Conservation (phyloP, 2,329 filamentous ascomycete genomes). For the Pseudodiploospora longispora region DNA sequence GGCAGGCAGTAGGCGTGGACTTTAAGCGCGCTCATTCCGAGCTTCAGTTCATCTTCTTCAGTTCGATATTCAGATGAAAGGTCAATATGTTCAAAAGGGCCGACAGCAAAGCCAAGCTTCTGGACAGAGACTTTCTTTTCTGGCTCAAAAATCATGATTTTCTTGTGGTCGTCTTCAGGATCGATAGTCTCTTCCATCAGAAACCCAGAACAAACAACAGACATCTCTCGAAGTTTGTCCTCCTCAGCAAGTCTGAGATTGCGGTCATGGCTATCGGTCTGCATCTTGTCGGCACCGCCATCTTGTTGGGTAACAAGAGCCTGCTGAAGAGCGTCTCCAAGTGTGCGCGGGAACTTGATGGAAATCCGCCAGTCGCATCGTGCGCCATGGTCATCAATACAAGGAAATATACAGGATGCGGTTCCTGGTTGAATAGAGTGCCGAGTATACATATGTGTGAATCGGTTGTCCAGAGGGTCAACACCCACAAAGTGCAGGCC, state of each 20-base stretch:
- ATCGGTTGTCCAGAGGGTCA: constrained; percentile 69
- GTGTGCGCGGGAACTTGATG: constrained; percentile 74
- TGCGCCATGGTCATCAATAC: constrained; percentile 76
- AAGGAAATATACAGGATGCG: constrained; percentile 84
- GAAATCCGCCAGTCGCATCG: constrained; percentile 83
- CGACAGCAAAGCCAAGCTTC: constrained; percentile 88
- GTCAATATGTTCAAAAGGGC: constrained; percentile 90
- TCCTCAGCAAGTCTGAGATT: constrained; percentile 54
- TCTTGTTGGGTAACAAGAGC: constrained; percentile 35
- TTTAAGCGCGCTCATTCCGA: constrained; percentile 80
- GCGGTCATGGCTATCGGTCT: constrained; percentile 32
- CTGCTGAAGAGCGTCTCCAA: constrained; percentile 65
- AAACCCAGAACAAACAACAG: constrained; percentile 84
- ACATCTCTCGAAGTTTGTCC: constrained; percentile 81
- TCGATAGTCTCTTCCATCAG: constrained; percentile 76
- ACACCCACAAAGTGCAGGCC: constrained; percentile 88
- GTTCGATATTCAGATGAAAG: constrained; percentile 77
- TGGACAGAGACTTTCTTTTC: constrained; percentile 70
- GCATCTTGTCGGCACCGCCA: constrained; percentile 27
- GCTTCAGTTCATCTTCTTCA: constrained; percentile 83
- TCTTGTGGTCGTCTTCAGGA: constrained; percentile 68
- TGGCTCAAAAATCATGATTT: constrained; percentile 79
- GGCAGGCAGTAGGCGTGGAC: constrained; percentile 90
- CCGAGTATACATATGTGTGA: constrained; percentile 85
- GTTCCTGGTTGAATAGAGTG: constrained; percentile 72